phyloP scores from a whole-genome alignment of 148 eudicot genomes.

The Chenopodium berlandieri region DNA sequence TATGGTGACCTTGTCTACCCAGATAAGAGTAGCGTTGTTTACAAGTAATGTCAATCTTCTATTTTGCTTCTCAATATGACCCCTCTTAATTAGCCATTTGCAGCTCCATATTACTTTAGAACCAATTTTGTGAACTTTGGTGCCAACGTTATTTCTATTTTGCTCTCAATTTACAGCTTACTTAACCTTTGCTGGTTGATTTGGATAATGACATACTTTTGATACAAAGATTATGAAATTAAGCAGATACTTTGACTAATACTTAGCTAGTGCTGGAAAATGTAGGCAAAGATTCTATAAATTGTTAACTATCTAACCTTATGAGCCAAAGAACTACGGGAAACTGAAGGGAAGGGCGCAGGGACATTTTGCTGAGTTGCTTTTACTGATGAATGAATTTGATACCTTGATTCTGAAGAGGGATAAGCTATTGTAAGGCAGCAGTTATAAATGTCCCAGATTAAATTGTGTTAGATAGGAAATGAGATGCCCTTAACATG shows the following conservation, averaged over 20 bases:
- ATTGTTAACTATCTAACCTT: too few species aligned
- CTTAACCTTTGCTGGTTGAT: not conserved
- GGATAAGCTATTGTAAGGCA: not conserved
- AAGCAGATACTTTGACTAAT: not conserved
- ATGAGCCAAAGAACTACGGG: not conserved
- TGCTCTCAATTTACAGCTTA: not conserved
- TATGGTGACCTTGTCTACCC: constrained; percentile 91
- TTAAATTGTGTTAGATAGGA: not conserved
- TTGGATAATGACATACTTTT: not conserved
- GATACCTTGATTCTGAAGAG: not conserved
- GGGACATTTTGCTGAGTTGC: not conserved
- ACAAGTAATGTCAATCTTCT: constrained; percentile 52
- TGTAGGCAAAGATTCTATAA: not conserved
- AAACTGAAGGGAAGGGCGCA: not conserved
- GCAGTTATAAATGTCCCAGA: not conserved
- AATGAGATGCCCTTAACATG: not conserved
- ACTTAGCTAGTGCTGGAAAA: not conserved
- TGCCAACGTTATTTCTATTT: not conserved
- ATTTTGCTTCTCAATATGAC: constrained; percentile 6
- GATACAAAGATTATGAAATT: not conserved
- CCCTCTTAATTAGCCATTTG: not conserved
- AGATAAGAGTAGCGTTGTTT: constrained; percentile 59
- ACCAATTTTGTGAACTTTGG: not conserved
- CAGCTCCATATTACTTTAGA: constrained; percentile 1
- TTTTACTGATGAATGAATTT: not conserved